Base-by-base conservation (phyloP, 768 basidiomycete species). In the Suillus variegatus region DNA sequence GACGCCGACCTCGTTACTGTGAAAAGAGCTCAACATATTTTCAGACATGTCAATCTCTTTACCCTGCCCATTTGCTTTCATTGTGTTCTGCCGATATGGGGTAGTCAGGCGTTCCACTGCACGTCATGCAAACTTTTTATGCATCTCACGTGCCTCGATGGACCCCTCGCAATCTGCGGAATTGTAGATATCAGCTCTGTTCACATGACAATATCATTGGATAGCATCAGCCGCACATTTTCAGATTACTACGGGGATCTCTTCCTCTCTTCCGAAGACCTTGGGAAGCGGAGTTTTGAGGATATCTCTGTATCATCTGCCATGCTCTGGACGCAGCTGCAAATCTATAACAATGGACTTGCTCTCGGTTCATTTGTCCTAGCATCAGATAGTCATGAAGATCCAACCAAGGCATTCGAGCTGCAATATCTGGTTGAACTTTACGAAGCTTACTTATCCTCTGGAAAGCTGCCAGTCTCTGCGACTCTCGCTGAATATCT, bases 21-120 rank as follows among this genome's bases (percentile, higher is more conserved):
- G 28, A 68, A 67, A 57, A 70, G 73, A 40, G 77, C 78, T 16
- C 72, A 78, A 40, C 92, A 94, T 71, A 69, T 72, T 1, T 88
- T 94, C 73, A 75, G 77, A 47, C 70, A 77, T 10, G 84, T 87
- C 65, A 93, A 90, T 69, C 74, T 92, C 51, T 94, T 94, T 77
- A 90, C 87, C 32, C 75, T 94, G 9, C 85, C 85, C n/a, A 81
- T 90, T 10, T 95, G 93, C 72, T 82, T 84, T 66, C 72, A 82
- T 5, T 95, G 93, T 73, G 80, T 76, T 22, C 75, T 82, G 51
- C 93, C 93, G 2, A 80, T 94, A 13, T 94, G 93, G 92, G 93
- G 92, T 3, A 81, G 78, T 57, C 93, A 94, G 74, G 90, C 86
- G 3, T 70, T 89, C 25, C 85, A 83, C 60, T 95, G 93, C 72